Evolutionary conservation across 495 filamentous ascomycete species (phyloP).

Genomic region (Terfezia boudieri): DNA sequence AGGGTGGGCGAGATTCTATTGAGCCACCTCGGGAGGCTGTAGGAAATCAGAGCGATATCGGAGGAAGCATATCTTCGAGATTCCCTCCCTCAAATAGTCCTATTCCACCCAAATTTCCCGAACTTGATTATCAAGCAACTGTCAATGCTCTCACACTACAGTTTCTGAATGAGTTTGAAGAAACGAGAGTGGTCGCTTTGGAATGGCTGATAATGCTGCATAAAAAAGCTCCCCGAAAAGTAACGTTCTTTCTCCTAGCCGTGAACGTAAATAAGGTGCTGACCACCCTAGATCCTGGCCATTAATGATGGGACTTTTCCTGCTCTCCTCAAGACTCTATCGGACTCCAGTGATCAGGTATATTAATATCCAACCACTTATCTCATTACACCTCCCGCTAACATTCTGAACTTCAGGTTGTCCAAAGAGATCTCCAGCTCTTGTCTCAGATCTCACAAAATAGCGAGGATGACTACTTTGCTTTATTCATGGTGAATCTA

Average conservation of each 20-base stretch:
- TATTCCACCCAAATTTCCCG: slow-evolving; percentile 24
- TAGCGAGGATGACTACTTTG: slow-evolving; percentile 92
- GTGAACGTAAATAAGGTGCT: neutral
- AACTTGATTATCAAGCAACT: slow-evolving; percentile 92
- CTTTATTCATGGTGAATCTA: slow-evolving; percentile 92
- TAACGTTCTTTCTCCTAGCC: slow-evolving; percentile 17
- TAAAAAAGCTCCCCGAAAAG: slow-evolving; percentile 77
- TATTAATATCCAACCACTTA: neutral
- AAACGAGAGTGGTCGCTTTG: slow-evolving; percentile 76
- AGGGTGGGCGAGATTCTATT: slow-evolving; percentile 5
- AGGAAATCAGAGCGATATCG: slow-evolving; percentile 22
- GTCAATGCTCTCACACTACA: slow-evolving; percentile 84
- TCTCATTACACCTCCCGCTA: too few species aligned
- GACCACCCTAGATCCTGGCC: slow-evolving; percentile 31
- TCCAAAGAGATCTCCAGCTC: slow-evolving; percentile 83
- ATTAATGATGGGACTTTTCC: slow-evolving; percentile 97
- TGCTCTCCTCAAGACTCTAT: slow-evolving; percentile 84
- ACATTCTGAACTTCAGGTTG: slow-evolving; percentile 28
- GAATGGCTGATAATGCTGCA: slow-evolving; percentile 97
- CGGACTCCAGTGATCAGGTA: slow-evolving; percentile 67
- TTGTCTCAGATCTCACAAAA: slow-evolving; percentile 90
- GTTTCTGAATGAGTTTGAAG: slow-evolving; percentile 92
- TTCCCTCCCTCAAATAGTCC: slow-evolving; percentile 16
- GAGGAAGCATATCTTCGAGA: slow-evolving; percentile 13
- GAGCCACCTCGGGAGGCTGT: slow-evolving; percentile 9